Evolutionary conservation across 1,284 basidiomycete genomes (phyloP).

Genomic region (Boletus sp.): DNA sequence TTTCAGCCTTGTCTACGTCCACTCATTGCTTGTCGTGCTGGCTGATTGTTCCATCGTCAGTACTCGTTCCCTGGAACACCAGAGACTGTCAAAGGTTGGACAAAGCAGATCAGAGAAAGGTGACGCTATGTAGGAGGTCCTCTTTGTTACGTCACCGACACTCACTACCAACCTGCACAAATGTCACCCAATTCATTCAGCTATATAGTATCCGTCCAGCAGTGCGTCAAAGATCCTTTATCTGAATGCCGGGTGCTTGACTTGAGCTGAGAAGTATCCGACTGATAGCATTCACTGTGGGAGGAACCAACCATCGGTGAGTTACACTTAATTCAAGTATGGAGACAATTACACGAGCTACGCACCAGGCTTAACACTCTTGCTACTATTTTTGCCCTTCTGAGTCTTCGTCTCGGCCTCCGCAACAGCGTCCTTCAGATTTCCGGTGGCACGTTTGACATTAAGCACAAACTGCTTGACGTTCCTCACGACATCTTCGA

Average conservation of each 20-base stretch:
- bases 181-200: slow-evolving; percentile 12
- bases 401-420: slow-evolving; percentile 37
- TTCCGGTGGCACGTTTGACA: slow-evolving; percentile 78
- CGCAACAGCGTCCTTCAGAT: slow-evolving; percentile 49
- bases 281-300: slow-evolving; percentile 70
- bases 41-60: slow-evolving; percentile 1
- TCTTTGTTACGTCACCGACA: background rate
- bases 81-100: background rate
- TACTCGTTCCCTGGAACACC: background rate
- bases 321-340: slow-evolving; percentile 5
- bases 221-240: slow-evolving; percentile 42
- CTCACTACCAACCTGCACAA: slow-evolving; percentile 29
- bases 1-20: too few species aligned
- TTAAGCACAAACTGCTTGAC: slow-evolving; percentile 77
- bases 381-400: slow-evolving; percentile 44
- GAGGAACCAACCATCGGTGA: slow-evolving; percentile 28
- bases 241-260: slow-evolving; percentile 83
- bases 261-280: slow-evolving; percentile 84
- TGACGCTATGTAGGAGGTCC: slow-evolving; percentile 5
- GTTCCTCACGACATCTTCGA: slow-evolving; percentile 80
- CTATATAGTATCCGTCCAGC: background rate
- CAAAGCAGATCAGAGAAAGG: slow-evolving; percentile 6
- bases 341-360: slow-evolving; percentile 11
- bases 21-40: background rate
- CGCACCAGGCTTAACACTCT: slow-evolving; percentile 46